Conservation (phyloP, 2,329 filamentous ascomycete species). For the Diaporthe aspalathi region DNA sequence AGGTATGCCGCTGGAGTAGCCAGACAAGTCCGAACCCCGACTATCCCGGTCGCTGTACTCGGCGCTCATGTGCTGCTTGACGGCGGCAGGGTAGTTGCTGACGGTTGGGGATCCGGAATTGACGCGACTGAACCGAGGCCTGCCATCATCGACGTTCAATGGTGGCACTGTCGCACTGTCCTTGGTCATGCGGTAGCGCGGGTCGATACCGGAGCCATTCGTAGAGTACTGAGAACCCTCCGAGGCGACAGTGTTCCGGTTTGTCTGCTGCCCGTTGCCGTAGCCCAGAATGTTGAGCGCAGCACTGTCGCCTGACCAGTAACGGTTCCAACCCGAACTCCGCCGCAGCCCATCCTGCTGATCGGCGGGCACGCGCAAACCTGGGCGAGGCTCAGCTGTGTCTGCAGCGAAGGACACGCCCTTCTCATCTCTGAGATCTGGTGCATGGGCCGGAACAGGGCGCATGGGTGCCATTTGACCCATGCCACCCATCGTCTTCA, state of each 20-base stretch:
- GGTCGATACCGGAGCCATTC: constrained; percentile 42
- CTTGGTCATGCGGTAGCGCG: constrained; percentile 63
- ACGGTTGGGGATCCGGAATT: constrained; percentile 77
- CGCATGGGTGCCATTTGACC: constrained; percentile 39
- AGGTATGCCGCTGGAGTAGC: constrained; percentile 74
- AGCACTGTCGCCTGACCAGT: constrained; percentile 78
- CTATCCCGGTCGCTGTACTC: constrained; percentile 68
- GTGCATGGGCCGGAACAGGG: constrained; percentile 32
- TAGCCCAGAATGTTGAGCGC: constrained; percentile 73
- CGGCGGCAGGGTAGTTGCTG: constrained; percentile 65
- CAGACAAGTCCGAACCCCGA: constrained; percentile 59
- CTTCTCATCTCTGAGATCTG: constrained; percentile 53
- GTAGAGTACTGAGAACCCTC: constrained; percentile 70
- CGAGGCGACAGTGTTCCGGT: constrained; percentile 64
- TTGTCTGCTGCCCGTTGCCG: constrained; percentile 55
- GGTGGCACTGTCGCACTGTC: constrained; percentile 79
- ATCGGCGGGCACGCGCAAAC: constrained; percentile 48
- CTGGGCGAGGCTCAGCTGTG: constrained; percentile 51
- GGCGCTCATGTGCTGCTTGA: constrained; percentile 69
- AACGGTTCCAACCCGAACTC: constrained; percentile 81
- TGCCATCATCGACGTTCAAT: constrained; percentile 71
- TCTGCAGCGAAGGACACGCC: constrained; percentile 53
- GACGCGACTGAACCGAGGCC: constrained; percentile 73
- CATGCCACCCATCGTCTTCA: constrained; percentile 69
- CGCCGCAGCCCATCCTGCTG: constrained; percentile 61